Conservation (phyloP, 2,329 filamentous ascomycete species). For the Alternaria novae-zelandiae region DNA sequence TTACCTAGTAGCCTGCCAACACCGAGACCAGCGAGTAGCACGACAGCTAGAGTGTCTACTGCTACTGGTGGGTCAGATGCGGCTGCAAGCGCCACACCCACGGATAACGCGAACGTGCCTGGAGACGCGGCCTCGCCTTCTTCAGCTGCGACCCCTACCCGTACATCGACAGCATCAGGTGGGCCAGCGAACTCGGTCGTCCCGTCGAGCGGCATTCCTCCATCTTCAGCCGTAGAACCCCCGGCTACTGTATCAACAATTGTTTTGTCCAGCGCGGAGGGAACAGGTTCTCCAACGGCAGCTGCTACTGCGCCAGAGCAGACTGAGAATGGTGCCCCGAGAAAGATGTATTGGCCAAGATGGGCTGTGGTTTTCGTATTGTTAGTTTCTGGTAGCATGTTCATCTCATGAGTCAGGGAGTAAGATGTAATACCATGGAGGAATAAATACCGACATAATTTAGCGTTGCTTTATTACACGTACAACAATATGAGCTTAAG, state of each 20-base stretch:
- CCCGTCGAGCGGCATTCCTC: background rate
- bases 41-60: background rate
- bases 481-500: background rate
- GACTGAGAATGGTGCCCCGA: constrained; percentile 19
- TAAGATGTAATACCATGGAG: background rate
- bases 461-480: background rate
- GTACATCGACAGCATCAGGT: background rate
- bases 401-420: background rate
- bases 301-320: constrained; percentile 14
- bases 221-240: background rate
- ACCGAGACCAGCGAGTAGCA: constrained; percentile 3
- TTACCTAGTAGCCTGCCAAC: constrained; percentile 11
- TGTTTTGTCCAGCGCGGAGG: constrained; percentile 1
- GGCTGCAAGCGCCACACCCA: background rate
- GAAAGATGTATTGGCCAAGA: background rate
- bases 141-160: background rate
- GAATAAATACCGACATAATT: background rate
- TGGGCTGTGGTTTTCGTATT: background rate
- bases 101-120: background rate
- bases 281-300: constrained; percentile 1
- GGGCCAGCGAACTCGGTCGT: background rate
- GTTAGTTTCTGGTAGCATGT: background rate
- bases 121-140: background rate
- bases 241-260: constrained; percentile 7
- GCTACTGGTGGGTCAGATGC: background rate